These are phyloP conservation scores for Gaultheria prostrata DNA, from an alignment of 148 eudicot genomes.

Conservation along the genomic window DNA sequence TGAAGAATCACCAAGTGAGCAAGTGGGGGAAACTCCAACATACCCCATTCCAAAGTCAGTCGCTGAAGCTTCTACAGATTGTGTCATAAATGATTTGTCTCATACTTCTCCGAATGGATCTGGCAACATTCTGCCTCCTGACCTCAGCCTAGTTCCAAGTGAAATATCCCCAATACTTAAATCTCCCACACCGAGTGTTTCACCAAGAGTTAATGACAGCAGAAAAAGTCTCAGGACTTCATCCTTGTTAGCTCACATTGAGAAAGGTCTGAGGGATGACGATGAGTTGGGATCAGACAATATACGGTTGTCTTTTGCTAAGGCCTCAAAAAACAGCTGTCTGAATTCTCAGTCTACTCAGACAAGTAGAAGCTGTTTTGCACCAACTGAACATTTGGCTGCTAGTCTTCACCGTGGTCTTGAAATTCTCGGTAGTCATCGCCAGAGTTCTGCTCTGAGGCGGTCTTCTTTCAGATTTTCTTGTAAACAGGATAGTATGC, in stretches of 20 bases:
- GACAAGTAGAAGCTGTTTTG: slow-evolving; percentile 33
- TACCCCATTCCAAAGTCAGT: slow-evolving; percentile 11
- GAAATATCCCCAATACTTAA: slow-evolving; percentile 59
- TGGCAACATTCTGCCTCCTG: slow-evolving; percentile 33
- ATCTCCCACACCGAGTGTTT: slow-evolving; percentile 76
- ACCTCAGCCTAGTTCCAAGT: slow-evolving; percentile 33
- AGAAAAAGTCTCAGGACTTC: slow-evolving; percentile 75
- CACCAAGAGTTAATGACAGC: slow-evolving; percentile 62
- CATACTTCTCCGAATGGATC: slow-evolving; percentile 22
- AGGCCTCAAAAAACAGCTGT: slow-evolving; percentile 39
- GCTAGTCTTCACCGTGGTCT: slow-evolving; percentile 87
- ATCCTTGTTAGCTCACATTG: slow-evolving; percentile 52
- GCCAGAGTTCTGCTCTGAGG: slow-evolving; percentile 62
- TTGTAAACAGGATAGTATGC: slow-evolving; percentile 58
- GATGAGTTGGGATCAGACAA: slow-evolving; percentile 24
- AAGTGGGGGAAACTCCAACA: slow-evolving; percentile 15
- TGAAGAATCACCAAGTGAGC: slow-evolving; percentile 29
- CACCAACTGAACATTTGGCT: slow-evolving; percentile 61
- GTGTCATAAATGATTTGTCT: slow-evolving; percentile 11
- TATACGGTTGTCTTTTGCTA: slow-evolving; percentile 33
- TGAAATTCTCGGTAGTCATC: slow-evolving; percentile 60
- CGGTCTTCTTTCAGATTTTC: slow-evolving; percentile 73
- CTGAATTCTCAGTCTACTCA: slow-evolving; percentile 34
- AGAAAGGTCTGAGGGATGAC: slow-evolving; percentile 29
- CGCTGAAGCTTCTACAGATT: slow-evolving; percentile 20